Evolutionary conservation across 1,284 basidiomycete genomes (phyloP), one percentile per base, ranked within the genome.

Genomic region (Leccinum angustisporum): DNA sequence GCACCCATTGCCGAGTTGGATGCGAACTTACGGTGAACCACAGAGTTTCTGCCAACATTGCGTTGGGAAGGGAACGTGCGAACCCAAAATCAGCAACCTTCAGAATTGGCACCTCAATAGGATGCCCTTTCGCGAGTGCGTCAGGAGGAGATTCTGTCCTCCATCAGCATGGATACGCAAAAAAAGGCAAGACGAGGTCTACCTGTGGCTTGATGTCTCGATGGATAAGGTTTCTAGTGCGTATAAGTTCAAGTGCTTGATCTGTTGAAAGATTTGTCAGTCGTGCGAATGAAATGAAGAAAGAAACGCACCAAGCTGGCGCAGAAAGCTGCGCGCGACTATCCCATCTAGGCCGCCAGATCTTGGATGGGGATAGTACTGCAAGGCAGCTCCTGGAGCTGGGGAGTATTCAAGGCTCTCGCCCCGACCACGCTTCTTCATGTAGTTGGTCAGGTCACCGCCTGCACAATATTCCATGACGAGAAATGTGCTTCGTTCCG

Each of bases 71-170:
- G 36, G 91, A 92, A 13, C 97, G 86, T 0, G 97, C 97, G 70
- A 99, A 99, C 0, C 97, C 97, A 75, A 99, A 99, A 76, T 99
- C 97, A 27, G 97, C 97, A 5, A 98, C 88, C 76, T 97, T 97
- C 67, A 98, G 86, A n/a, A 97, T 86, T 0, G 95, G 95, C 0
- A 97, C 91, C 14, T 96, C 95, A 1, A 91, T 76, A 0, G 95
- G 95, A 75, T 98, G 95, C 1, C 96, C 95, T 56, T 89, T 84
- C 0, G 85, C 85, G 11, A 95, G 79, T 68, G 94, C 65, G 90
- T 94, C 6, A 98, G 80, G 0, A 98, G 85, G 0, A 99, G 82
- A 75, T 98, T 98, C 88, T 96, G 68, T 11, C 21, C n/a, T 30
- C 10, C 4, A 51, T 66, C 16, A 69, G 63, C 50, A n/a, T 10